Evolutionary conservation across 257 asterid species (phyloP), one percentile per base, ranked within the genome.

Genomic region (Coffea canephora): DNA sequence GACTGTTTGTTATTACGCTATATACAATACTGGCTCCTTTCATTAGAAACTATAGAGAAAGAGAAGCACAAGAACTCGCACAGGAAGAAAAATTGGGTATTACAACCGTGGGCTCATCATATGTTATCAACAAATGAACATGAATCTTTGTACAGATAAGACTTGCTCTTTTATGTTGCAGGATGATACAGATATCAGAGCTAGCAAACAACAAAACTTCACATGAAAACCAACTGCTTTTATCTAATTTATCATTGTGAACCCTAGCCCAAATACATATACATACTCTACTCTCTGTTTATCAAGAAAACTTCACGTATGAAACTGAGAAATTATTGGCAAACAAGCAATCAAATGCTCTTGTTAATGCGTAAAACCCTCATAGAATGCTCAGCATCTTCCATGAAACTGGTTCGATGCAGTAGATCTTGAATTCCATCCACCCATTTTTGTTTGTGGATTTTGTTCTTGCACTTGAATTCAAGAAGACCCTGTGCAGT

Each of bases 381-480:
- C 65, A 84, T 79, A 69, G 93, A 85, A 70, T 85, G 71, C 73
- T 91, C 83, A 21, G 89, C 87, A 73, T 91, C 94, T 82, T 92
- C 90, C 57, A 82, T 50, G 79, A 80, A 86, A 69, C 79, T 88
- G 79, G 85, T 79, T 67, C 87, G 84, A 50, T 77, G 77, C 7
- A 92, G 82, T 75, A 91, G 90, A 59, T 84, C 86, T 70, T 82
- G 90, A 77, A 94, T 90, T 76, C 92, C 93, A 49, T 81, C 85
- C 75, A 91, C 90, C 97, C 98, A 92, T 80, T 87, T 91, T 85
- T 94, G 92, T 71, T 86, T 89, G 57, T 91, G 90, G 78, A 82
- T 79, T 85, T 82, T 90, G 85, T 83, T 92, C 90, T 86, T 91
- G 90, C 97, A 94, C 86, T 92, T 94, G 86, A 92, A 94, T 88